Evolutionary conservation across 495 filamentous ascomycete species (phyloP), one percentile per base, ranked within the genome.

Genomic region (Penicillium odoratum): DNA sequence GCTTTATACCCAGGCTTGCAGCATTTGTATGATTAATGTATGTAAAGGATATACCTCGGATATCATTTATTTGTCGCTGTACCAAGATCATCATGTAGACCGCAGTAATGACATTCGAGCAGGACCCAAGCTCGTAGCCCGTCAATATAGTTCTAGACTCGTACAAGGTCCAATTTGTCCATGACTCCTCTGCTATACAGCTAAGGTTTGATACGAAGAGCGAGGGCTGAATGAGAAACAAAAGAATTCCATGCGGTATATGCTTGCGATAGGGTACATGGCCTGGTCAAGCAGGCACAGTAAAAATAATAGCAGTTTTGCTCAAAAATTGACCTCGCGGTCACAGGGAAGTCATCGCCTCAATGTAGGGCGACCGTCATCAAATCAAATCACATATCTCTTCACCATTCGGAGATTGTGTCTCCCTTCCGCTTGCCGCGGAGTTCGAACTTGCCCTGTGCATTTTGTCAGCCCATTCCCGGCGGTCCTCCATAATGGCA

Each of bases 361-460:
- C 5, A 40, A 15, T 45, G 34, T 16, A 47, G 30, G 18, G 21
- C 16, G 11, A 21, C 16, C 48, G 34, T 21, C 42, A 10, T 43
- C 45, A 31, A 51, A 30, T 34, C 33, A 38, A 48, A 54, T 47
- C 18, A 46, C 53, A 57, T 45, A 7, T 48, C 26, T 38, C 15
- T 68, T 60, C 83, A 95, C 68, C 73, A 94, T 71, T 98, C 93
- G 7, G 68, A 64, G 62, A 96, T 83, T 21, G 85, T 78, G 70
- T 98, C 92, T 26, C 89, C 92, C 67, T 81, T 88, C 66, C 88
- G 80, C 85, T 97, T 98, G 29, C 88, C 93, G 58, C 93, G 85
- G 54, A 97, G 62, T 33, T 96, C 83, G 63, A 77, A 97, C 69
- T 92, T 91, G 60, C 92, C 94, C 94, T 97, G 71, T 26, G 55